A percentile compares a stretch with the other conserved stretches of the same genome.
These are phyloP conservation scores for Lasiosphaeria ovina DNA, from an alignment of 495 filamentous ascomycete genomes.

Conservation along the genomic window DNA sequence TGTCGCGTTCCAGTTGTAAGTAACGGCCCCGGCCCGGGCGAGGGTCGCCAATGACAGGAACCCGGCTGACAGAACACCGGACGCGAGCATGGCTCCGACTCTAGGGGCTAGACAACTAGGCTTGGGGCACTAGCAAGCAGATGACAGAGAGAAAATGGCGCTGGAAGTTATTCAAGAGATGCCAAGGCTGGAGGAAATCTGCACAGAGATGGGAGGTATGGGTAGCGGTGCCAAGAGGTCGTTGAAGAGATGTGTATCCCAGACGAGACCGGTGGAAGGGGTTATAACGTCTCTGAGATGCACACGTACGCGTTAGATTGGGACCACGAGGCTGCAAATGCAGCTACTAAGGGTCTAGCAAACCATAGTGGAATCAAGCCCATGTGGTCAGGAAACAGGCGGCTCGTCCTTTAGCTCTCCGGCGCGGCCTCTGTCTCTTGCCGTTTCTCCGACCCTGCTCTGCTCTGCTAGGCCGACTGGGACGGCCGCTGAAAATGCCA, in stretches of 20 bases:
- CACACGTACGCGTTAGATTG: not conserved
- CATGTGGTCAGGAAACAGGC: constrained; percentile 17
- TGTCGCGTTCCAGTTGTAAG: constrained; percentile 60
- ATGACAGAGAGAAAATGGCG: not conserved
- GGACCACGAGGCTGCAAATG: constrained; percentile 15
- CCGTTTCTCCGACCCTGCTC: not conserved
- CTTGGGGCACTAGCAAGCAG: not conserved
- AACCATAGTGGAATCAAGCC: not conserved
- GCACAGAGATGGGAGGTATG: not conserved
- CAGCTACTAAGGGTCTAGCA: constrained; percentile 5
- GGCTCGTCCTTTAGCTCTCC: not conserved
- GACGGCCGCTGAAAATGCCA: constrained; percentile 8
- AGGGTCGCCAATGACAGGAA: constrained; percentile 24
- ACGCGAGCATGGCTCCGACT: constrained; percentile 17
- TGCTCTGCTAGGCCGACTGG: not conserved
- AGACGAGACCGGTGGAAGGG: constrained; percentile 1
- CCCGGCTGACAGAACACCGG: constrained; percentile 14
- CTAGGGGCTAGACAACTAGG: not conserved
- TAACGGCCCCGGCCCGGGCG: constrained; percentile 34
- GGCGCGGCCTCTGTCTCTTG: constrained; percentile 1
- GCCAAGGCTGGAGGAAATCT: not conserved
- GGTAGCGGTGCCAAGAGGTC: constrained; percentile 7
- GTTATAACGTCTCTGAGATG: not conserved
- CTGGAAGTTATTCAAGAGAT: constrained; percentile 8
- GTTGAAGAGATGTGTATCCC: not conserved